phyloP scores from a whole-genome alignment of 75 land plant species.

The Adiantum capillusveneris region DNA sequence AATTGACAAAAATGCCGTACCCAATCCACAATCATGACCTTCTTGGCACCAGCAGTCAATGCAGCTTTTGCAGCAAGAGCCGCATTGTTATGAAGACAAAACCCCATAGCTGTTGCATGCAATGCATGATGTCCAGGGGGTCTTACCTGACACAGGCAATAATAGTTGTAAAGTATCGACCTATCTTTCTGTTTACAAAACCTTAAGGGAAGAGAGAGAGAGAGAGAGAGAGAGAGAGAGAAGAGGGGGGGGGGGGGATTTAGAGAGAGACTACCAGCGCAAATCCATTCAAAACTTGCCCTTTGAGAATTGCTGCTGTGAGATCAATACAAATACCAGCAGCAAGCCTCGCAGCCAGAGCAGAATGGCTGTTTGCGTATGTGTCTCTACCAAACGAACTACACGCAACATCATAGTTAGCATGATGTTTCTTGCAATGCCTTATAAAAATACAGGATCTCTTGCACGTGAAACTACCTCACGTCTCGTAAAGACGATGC shows the following conservation, averaged over 20 bases:
- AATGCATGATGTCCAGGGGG: slow-evolving; percentile 99
- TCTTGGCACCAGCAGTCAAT: slow-evolving; percentile 78
- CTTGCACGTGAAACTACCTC: slow-evolving; percentile 27
- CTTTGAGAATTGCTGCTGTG: slow-evolving; percentile 58
- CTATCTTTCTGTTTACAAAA: too few species aligned
- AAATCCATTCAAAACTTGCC: slow-evolving; percentile 75
- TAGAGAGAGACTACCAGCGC: slow-evolving; percentile 49
- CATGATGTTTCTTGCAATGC: too few species aligned
- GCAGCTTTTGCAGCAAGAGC: slow-evolving; percentile 89
- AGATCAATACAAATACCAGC: slow-evolving; percentile 95
- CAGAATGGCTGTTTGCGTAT: slow-evolving; percentile 88
- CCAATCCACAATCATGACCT: slow-evolving; percentile 94
- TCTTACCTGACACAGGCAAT: slow-evolving; percentile 57
- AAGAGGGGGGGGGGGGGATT: too few species aligned
- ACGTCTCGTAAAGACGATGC: slow-evolving; percentile 32
- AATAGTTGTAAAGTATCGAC: too few species aligned
- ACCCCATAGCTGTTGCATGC: slow-evolving; percentile 68
- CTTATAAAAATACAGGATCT: too few species aligned
- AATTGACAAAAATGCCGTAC: slow-evolving; percentile 22
- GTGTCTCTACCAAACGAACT: slow-evolving; percentile 91
- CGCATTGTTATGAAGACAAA: slow-evolving; percentile 97
- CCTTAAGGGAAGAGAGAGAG: too few species aligned
- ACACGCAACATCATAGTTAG: too few species aligned
- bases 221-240: too few species aligned
- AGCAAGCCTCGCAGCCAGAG: slow-evolving; percentile 92